Percentiles rank a stretch among this genome's conserved stretches.
These are phyloP conservation scores for Flaveria floridana DNA, from an alignment of 140 eudicot species.

Conservation along the genomic window DNA sequence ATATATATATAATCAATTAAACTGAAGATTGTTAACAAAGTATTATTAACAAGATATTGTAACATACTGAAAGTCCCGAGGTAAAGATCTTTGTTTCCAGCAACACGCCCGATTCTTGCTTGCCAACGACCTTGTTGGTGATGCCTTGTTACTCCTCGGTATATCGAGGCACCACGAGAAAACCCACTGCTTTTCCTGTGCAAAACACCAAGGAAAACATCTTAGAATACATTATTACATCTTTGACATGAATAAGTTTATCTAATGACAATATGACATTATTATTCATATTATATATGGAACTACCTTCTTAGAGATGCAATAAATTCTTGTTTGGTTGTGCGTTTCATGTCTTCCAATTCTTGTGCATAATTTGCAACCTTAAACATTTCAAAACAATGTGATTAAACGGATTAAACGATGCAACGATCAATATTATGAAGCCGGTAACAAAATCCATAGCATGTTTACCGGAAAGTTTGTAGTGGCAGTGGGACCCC, in stretches of 20 bases:
- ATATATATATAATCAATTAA: not conserved
- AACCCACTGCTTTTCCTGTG: conserved; percentile 92
- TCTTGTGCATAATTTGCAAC: conserved; percentile 72
- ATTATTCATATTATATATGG: not conserved
- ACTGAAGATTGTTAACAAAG: not conserved
- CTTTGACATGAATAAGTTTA: no score
- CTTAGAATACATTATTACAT: not conserved
- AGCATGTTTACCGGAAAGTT: conserved; percentile 77
- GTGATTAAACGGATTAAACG: not conserved
- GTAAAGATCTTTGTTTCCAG: conserved; percentile 92
- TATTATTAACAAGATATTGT: not conserved
- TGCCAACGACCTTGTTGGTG: conserved; percentile 99
- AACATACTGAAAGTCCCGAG: conserved; percentile 84
- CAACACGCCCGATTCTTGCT: conserved; percentile 98
- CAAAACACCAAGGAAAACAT: not conserved
- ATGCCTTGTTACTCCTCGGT: conserved; percentile 94
- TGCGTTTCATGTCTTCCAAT: conserved; percentile 85
- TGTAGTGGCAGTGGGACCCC: conserved; percentile 97
- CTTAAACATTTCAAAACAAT: conserved; percentile 33
- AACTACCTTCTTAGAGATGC: conserved; percentile 86
- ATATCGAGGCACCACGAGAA: conserved; percentile 93
- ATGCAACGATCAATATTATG: not conserved
- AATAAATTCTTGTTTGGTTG: conserved; percentile 87
- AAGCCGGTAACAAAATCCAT: not conserved
- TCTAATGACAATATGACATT: not conserved